Conservation (phyloP, 495 filamentous ascomycete genomes). For the Tuber indicum region DNA sequence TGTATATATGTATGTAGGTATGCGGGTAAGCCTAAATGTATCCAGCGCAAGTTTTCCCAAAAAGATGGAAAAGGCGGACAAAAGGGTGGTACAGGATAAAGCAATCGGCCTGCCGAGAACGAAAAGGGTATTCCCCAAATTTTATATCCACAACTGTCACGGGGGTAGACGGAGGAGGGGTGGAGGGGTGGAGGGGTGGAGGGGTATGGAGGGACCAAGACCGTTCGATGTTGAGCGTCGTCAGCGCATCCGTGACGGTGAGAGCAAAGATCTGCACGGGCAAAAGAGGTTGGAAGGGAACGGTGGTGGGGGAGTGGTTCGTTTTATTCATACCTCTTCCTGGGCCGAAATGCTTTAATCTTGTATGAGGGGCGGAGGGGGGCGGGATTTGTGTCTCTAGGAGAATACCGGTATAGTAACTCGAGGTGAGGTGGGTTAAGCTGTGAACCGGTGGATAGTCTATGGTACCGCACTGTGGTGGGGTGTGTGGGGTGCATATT, state of each 20-base stretch:
- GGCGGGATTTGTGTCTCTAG: neutral
- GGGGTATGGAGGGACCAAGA: neutral
- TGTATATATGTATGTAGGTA: conserved; percentile 17
- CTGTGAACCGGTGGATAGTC: neutral
- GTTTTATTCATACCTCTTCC: neutral
- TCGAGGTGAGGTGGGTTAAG: neutral
- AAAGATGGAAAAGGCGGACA: neutral
- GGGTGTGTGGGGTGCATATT: neutral
- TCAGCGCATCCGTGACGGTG: neutral
- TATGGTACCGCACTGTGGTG: neutral
- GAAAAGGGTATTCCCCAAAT: neutral
- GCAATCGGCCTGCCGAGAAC: conserved; percentile 27
- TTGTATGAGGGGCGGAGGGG: neutral
- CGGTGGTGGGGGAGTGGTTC: neutral
- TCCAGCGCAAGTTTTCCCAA: neutral
- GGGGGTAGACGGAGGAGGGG: neutral
- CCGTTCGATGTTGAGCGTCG: neutral
- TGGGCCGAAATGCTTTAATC: neutral
- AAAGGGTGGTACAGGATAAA: neutral
- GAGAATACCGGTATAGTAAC: neutral
- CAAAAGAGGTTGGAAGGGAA: neutral
- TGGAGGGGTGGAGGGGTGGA: too few relatives aligned
- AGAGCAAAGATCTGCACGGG: neutral
- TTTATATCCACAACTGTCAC: neutral
- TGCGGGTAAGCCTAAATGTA: neutral